Base-by-base conservation (phyloP, 1,139 yeast genomes). In the Blastobotrys illinoisensis region DNA sequence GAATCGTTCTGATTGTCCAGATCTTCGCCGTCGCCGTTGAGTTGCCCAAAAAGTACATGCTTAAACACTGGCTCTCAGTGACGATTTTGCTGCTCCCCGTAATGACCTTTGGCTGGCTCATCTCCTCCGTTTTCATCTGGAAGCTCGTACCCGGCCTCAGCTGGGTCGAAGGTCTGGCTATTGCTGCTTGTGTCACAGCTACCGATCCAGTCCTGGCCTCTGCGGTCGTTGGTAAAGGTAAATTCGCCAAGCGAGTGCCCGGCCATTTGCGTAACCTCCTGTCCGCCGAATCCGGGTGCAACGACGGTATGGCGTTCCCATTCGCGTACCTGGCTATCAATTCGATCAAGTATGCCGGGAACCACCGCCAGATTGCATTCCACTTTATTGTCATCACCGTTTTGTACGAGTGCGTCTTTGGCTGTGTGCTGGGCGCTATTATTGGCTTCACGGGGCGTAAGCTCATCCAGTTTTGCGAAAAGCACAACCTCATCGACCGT, bases 261-360 rank as follows among this genome's bases (percentile, higher is more conserved):
- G 98, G 98, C 5, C 98, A 93, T 72, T 79, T 93, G 71, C 79
- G 99, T 68, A 91, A 93, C 66, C 73, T 93, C 51, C 74, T 93
- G 47, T 82, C 95, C 28, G 97, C 98, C 0, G 99, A 93, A 68
- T 89, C 97, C 0, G 98, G 96, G 9, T 91, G 97, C 71, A 93
- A 93, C 71, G 99, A 93, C 67, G 99, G 99, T 54, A 88, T 93
- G 95, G 98, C 99, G 0, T 91, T 90, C 68, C 99, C 99, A 0
- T 93, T 93, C 67, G 88, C 90, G 46, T 90, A 78, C 64, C 73
- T 91, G 51, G 85, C 96, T 0, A 69, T 90, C 54, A 79, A 85
- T 65, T 69, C 90, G 49, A 82, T 90, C 53, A 70, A 83, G 20
- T 83, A 88, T 66, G 76, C 79, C 5, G 90, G 90, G 2, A 69